A percentile compares a stretch with the other conserved stretches of the same genome.
Conservation (phyloP, 1,284 basidiomycete species). For the Omphalotus olearius region DNA sequence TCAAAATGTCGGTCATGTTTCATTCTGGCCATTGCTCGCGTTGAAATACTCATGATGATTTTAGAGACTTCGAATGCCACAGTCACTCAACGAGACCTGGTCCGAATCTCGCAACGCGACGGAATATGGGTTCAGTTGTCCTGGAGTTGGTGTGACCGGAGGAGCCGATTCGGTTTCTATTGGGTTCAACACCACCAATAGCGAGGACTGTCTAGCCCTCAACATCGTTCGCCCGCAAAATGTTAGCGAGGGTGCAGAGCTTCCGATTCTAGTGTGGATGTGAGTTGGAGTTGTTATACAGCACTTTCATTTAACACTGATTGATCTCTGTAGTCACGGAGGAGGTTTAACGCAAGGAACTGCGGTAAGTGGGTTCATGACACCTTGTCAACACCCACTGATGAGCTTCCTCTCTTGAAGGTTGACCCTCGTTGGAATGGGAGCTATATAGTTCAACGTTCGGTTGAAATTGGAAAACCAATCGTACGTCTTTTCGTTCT, state of each 20-base stretch:
- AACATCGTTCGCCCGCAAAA: constrained; percentile 4
- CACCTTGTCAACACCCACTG: too few species aligned
- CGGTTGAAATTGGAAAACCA: not conserved
- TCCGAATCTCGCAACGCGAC: not conserved
- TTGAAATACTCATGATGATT: too few species aligned
- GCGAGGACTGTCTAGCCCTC: constrained; percentile 9
- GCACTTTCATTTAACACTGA: too few species aligned
- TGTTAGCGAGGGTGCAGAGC: not conserved
- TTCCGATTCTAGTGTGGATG: constrained; percentile 6
- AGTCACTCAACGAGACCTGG: not conserved
- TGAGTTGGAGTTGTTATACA: not conserved
- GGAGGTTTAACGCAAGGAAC: constrained; percentile 4
- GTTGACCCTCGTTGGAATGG: not conserved
- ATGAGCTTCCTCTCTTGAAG: too few species aligned
- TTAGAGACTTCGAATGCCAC: not conserved
- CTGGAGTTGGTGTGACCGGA: not conserved
- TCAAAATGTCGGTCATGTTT: not conserved
- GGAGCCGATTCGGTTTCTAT: not conserved
- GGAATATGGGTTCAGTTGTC: not conserved
- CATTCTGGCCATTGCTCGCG: too few species aligned
- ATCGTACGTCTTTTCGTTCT: not conserved
- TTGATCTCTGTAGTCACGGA: not conserved
- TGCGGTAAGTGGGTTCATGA: not conserved
- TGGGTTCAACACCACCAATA: not conserved
- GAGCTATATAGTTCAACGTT: constrained; percentile 2